Conservation (phyloP, 495 filamentous ascomycete genomes). For the Penicillium turbatum region DNA sequence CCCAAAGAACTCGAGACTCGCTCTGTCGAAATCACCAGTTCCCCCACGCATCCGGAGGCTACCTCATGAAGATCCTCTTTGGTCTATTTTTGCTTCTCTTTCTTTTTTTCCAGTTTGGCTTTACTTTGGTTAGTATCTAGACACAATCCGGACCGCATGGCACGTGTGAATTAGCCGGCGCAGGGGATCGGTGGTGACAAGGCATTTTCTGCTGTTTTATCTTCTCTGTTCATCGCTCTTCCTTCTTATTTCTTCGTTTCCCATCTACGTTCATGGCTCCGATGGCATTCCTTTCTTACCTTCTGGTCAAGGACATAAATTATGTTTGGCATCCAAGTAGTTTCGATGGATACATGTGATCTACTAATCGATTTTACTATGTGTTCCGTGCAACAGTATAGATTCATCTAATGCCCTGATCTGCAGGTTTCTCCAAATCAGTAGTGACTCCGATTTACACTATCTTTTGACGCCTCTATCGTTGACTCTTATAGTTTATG, state of each 20-base stretch:
- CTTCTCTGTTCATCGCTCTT: slow-evolving; percentile 1
- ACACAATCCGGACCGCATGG: slow-evolving; percentile 16
- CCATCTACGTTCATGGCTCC: neutral
- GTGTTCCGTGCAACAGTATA: no score
- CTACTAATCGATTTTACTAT: no score
- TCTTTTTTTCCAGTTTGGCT: slow-evolving; percentile 5
- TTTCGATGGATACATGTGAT: neutral
- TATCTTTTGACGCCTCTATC: no score
- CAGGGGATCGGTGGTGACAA: slow-evolving; percentile 5
- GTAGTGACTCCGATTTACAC: no score
- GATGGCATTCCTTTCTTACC: slow-evolving; percentile 10
- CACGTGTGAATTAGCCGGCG: slow-evolving; percentile 24
- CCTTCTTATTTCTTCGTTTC: neutral
- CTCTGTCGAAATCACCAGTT: slow-evolving; percentile 35
- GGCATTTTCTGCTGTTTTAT: slow-evolving; percentile 3
- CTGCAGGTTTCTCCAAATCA: no score
- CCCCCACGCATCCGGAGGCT: slow-evolving; percentile 24
- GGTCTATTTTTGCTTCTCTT: neutral
- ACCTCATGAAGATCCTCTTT: slow-evolving; percentile 23
- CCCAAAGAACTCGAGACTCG: slow-evolving; percentile 40
- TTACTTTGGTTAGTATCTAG: slow-evolving; percentile 4
- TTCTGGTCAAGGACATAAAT: neutral
- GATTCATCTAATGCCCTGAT: no score
- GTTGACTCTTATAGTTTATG: no score
- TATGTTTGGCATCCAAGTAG: neutral